A percentile compares a stretch with the other conserved stretches of the same genome.
Evolutionary conservation across 129 eudicot genomes (phyloP).

Genomic region (Helianthus tuberosus): DNA sequence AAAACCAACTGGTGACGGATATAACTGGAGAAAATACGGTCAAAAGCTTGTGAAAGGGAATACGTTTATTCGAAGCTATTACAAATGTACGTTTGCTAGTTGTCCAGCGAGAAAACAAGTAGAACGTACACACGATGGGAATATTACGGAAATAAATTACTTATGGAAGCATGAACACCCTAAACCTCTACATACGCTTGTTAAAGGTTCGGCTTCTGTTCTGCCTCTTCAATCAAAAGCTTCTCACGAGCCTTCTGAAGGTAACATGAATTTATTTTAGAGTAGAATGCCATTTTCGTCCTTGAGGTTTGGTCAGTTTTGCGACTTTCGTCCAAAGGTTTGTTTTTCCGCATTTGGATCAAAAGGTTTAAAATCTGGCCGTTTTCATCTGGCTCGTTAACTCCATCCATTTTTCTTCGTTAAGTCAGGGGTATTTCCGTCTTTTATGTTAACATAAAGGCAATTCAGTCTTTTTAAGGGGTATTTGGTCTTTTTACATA

Average conservation of each 20-base stretch:
- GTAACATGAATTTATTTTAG: slow-evolving; percentile 29
- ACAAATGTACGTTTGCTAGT: slow-evolving; percentile 71
- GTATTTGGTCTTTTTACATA: too few species aligned
- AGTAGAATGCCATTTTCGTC: too few species aligned
- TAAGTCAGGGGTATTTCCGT: too few species aligned
- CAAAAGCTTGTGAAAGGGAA: slow-evolving; percentile 85
- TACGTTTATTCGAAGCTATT: slow-evolving; percentile 78
- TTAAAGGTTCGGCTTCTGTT: slow-evolving; percentile 40
- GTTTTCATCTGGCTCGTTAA: too few species aligned
- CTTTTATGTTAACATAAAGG: too few species aligned
- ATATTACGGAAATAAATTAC: slow-evolving; percentile 65
- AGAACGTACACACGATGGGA: slow-evolving; percentile 81
- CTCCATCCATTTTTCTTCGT: too few species aligned
- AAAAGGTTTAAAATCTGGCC: too few species aligned
- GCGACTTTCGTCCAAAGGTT: too few species aligned
- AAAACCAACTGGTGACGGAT: slow-evolving; percentile 77
- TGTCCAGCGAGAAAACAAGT: slow-evolving; percentile 88
- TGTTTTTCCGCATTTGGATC: too few species aligned
- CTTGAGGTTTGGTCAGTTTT: too few species aligned
- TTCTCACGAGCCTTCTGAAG: slow-evolving; percentile 50
- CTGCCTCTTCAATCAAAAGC: slow-evolving; percentile 45
- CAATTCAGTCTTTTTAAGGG: too few species aligned
- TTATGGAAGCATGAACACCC: slow-evolving; percentile 82
- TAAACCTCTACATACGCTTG: slow-evolving; percentile 55
- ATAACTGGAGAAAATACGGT: slow-evolving; percentile 93